Percentiles rank a stretch among this genome's conserved stretches.
phyloP scores from a whole-genome alignment of 176 grass and related monocot species.

The Triticum turgidum region DNA sequence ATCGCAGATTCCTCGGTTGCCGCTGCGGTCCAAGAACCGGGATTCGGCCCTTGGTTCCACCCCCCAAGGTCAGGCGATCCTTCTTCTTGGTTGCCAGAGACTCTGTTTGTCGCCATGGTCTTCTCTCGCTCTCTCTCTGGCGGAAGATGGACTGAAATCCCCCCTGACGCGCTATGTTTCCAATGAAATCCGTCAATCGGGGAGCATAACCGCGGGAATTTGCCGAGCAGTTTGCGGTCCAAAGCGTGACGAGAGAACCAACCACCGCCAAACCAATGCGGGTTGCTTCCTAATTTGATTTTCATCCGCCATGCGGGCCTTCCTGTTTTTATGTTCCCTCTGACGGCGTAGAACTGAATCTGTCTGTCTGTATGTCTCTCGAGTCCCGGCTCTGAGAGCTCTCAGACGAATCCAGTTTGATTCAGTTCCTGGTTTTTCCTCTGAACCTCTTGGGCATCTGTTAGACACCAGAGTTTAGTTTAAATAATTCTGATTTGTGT shows the following conservation, averaged over 20 bases:
- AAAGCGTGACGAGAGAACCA: neutral
- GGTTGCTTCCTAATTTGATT: neutral
- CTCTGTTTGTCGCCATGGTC: neutral
- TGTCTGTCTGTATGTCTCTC: neutral
- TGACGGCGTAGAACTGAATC: neutral
- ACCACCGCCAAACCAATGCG: neutral
- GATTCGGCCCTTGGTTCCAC: neutral
- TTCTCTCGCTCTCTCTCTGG: neutral
- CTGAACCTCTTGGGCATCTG: neutral
- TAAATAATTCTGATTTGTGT: neutral
- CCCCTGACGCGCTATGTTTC: neutral
- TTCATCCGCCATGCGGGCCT: neutral
- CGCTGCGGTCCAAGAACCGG: neutral
- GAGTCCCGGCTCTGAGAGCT: neutral
- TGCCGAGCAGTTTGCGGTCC: neutral
- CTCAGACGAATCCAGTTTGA: neutral
- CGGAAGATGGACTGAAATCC: neutral
- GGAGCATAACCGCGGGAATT: neutral
- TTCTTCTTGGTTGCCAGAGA: neutral
- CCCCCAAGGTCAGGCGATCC: slow-evolving; percentile 10
- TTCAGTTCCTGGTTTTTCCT: neutral
- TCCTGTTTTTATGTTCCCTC: no score
- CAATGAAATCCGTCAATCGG: neutral
- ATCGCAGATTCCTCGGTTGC: neutral
- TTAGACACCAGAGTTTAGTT: neutral